Base-by-base conservation (phyloP, 768 basidiomycete genomes). In the Butyriboletus loyo region DNA sequence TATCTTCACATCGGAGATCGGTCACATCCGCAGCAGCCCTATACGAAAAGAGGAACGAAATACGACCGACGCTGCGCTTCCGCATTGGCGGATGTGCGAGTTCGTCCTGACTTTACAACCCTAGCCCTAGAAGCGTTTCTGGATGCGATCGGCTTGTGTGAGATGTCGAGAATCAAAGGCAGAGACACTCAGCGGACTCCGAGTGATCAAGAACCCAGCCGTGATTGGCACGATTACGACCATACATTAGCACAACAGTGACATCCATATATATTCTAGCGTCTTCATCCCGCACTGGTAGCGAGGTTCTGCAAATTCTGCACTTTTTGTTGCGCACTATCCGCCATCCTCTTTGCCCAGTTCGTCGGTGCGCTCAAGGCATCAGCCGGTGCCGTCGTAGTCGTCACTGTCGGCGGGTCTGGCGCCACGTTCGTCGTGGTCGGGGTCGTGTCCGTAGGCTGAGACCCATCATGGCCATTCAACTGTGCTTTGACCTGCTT, bases 321-420 rank as follows among this genome's bases (percentile, higher is more conserved):
- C 25, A 53, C 22, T 34, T 52, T 59, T 31, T 63, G 60, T 32
- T 63, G 53, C 13, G 43, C 57, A 5, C 4, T 42, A 7, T 44
- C 41, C 46, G 34, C 39, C 50, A 62, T 56, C 25, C 42, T 45
- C 43, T 56, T 59, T n/a, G 53, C 61, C 60, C 60, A 62, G 30
- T 24, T 62, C 11, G 52, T 57, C 13, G 60, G 35, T 3, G 34
- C 31, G 36, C 21, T 45, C 14, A 55, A n/a, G 0, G 15, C 49
- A n/a, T 58, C 53, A 4, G 22, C 43, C 10, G 46, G 25, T 5
- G 42, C 39, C 5, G 36, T 50, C 4, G 37, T 41, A 2, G 42
- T n/a, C 7, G 44, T 3, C 24, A n/a, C 14, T 4, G 51, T 34
- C 14, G 46, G 24, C 9, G 46, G 2, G 22, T 53, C 43, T 9